Evolutionary conservation across 805 yeast species (phyloP), one percentile per base, ranked within the genome.

Genomic region (Wickerhamiella vanderwaltii): DNA sequence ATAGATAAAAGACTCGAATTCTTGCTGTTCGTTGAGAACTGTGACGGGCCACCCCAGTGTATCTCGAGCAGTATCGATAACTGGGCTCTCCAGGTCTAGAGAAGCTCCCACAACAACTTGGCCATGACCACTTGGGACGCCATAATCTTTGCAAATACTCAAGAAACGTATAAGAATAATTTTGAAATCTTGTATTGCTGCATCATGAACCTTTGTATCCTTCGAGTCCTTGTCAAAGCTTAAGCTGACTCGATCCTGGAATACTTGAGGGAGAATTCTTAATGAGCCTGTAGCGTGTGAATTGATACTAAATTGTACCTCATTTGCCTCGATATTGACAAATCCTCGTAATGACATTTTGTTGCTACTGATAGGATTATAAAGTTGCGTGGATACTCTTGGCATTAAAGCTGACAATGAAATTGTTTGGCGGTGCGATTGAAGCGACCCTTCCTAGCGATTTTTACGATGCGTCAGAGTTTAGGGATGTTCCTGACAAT

Each of bases 401-500:
- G 26, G 26, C 9, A 23, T 23, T n/a, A n/a, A n/a, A n/a, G n/a
- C n/a, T n/a, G n/a, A n/a, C 25, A 13, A 45, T 44, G 45, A 40
- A 62, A 23, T 59, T 86, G 5, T 87, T 79, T 55, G 97, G 97
- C 0, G 97, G 96, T 1, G 91, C 94, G 0, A 69, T 86, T 15
- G 54, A 67, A 2, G 67, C 75, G 0, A 59, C 58, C 3, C 45
- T 86, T 4, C 94, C 95, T 0, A 44, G 50, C 1, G 72, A 71
- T 0, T 66, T 79, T 37, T 54, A 79, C 1, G 96, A 91, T 58
- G 95, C 86, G 0, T 79, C 94, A 1, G 58, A 65, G 28, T 56
- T 87, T 37, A 65, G 98, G 43, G 83, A 83, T 46, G 73, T 91
- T 3, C 97, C 98, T 0, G 96, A 91, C 54, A 77, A 86, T 1